These are phyloP conservation scores for Carex myosuroides DNA, from an alignment of 176 grass and related monocot genomes.

Conservation along the genomic window DNA sequence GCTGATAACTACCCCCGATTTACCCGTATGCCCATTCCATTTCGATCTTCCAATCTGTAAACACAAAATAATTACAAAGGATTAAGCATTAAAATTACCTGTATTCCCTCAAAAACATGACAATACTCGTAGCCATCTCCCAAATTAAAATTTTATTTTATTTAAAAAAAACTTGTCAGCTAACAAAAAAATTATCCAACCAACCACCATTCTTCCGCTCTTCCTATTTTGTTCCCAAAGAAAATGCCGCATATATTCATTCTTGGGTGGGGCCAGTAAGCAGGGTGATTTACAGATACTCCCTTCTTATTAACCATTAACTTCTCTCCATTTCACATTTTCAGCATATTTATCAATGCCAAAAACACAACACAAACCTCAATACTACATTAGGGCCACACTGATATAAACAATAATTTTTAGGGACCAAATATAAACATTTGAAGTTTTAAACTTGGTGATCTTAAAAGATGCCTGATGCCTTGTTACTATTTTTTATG, in stretches of 20 bases:
- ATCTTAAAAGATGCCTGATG: background rate
- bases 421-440: background rate
- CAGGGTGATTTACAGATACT: background rate
- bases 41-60: slow-evolving; percentile 87
- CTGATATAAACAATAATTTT: background rate
- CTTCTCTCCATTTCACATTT: background rate
- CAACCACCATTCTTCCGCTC: background rate
- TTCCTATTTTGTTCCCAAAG: background rate
- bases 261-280: background rate
- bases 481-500: background rate
- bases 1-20: slow-evolving; percentile 66
- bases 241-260: background rate
- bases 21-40: slow-evolving; percentile 75
- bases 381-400: background rate
- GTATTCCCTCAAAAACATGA: background rate
- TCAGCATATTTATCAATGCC: background rate
- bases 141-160: background rate
- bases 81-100: background rate
- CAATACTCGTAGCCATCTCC: background rate
- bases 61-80: background rate
- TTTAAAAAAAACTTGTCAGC: background rate
- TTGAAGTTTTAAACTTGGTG: background rate
- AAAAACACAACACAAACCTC: background rate
- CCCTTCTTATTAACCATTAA: background rate
- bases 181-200: background rate